phyloP scores from a whole-genome alignment of 2,329 filamentous ascomycete species.

The Exutisphaerella laricina region DNA sequence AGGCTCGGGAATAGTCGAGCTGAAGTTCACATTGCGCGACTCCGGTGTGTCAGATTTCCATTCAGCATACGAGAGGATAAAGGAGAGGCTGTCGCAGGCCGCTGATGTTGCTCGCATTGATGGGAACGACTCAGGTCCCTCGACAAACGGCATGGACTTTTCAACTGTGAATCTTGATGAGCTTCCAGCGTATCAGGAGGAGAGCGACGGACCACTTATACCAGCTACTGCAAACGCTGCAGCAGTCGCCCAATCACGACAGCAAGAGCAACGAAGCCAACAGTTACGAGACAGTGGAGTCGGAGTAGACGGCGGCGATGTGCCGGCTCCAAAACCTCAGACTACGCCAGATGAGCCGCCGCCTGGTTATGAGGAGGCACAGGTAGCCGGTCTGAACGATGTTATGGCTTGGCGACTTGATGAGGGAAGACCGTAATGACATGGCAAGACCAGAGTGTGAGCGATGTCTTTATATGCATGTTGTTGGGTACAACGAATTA shows the following conservation, averaged over 20 bases:
- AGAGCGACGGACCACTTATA: conserved; percentile 35
- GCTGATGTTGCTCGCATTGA: conserved; percentile 60
- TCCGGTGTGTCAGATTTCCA: conserved; percentile 93
- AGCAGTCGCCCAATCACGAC: conserved; percentile 14
- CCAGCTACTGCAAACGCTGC: conserved; percentile 35
- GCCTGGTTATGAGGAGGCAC: conserved; percentile 86
- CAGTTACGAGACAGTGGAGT: conserved; percentile 19
- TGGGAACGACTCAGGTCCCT: conserved; percentile 27
- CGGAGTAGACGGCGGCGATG: conserved; percentile 8
- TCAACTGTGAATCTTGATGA: conserved; percentile 74
- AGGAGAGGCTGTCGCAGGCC: conserved; percentile 75
- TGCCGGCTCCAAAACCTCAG: conserved; percentile 16
- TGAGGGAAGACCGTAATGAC: conserved; percentile 25
- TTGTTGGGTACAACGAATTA: too few species aligned
- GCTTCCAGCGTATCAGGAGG: conserved; percentile 77
- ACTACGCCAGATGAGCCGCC: conserved; percentile 65
- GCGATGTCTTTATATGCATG: too few species aligned
- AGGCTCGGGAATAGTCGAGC: conserved; percentile 63
- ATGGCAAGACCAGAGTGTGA: too few species aligned
- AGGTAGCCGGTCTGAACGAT: conserved; percentile 70
- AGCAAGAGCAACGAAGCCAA: conserved; percentile 15
- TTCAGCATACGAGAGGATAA: conserved; percentile 72
- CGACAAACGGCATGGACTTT: conserved; percentile 46
- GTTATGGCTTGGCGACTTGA: conserved; percentile 56
- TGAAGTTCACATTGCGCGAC: conserved; percentile 87